Evolutionary conservation across 1,284 basidiomycete genomes (phyloP).

Genomic region (Thelephora terrestris): DNA sequence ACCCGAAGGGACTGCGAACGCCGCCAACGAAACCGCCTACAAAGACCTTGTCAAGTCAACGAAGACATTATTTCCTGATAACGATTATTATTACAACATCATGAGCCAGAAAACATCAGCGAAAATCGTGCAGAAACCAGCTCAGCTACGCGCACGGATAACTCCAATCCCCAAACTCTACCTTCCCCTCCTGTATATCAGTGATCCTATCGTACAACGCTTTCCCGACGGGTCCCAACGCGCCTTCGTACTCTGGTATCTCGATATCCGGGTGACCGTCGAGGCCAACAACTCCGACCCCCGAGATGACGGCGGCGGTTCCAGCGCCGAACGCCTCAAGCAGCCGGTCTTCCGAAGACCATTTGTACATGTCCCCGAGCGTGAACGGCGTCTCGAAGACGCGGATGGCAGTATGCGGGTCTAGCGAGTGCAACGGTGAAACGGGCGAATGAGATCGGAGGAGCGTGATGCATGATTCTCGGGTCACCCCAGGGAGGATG

Average conservation of each 20-base stretch:
- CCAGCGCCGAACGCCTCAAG: constrained; percentile 68
- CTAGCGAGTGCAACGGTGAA: constrained; percentile 30
- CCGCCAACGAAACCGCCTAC: too few species aligned
- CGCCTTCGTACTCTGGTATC: constrained; percentile 33
- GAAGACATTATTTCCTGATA: too few species aligned
- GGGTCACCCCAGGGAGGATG: constrained; percentile 68
- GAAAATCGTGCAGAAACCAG: too few species aligned
- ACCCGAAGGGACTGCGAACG: too few species aligned
- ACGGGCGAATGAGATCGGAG: constrained; percentile 33
- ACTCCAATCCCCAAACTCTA: constrained; percentile 44
- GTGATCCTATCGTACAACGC: constrained; percentile 46
- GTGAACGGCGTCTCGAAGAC: constrained; percentile 51
- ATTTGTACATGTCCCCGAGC: constrained; percentile 48
- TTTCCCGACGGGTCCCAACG: constrained; percentile 44
- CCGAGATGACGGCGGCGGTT: constrained; percentile 55
- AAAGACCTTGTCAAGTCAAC: too few species aligned
- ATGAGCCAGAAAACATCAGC: too few species aligned
- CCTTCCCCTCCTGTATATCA: constrained; percentile 56
- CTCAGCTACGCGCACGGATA: constrained; percentile 24
- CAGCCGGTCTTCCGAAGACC: constrained; percentile 39
- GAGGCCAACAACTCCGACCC: constrained; percentile 47
- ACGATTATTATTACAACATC: too few species aligned
- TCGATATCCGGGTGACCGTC: constrained; percentile 36
- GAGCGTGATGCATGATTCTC: constrained; percentile 61
- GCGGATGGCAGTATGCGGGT: constrained; percentile 31